Evolutionary conservation across 179 eudicot genomes (phyloP), one percentile per base, ranked within the genome.

Genomic region (Silene noctiflora): DNA sequence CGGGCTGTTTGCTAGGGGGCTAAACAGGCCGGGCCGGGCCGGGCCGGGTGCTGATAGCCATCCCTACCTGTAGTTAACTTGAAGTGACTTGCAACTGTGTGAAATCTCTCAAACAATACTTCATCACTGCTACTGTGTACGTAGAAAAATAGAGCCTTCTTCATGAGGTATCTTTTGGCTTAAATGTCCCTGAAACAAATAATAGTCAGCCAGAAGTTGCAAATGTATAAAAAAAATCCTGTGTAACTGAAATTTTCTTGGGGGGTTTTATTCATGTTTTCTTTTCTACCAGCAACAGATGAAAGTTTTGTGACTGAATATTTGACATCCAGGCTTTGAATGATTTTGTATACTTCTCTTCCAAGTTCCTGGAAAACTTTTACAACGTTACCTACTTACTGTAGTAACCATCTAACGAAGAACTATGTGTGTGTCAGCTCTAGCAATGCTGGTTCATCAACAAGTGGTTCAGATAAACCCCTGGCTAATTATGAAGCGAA

Each of bases 401-500:
- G 58, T 51, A 22, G 42, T 35, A 75, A 72, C 35, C 71, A 68
- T 73, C 79, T 77, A 29, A 75, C 65, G 58, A 16, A 51, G 53
- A 48, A 53, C 20, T 25, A 12, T 51, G 70, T 39, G 11, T 76
- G 75, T 87, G 75, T 83, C 94, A 82, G 94, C 73, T 73, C 74
- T 25, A 73, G 61, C 74, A 82, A 78, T 75, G 78, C 77, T 80
- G 91, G 91, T 80, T 89, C 88, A 83, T 84, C 86, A 60, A 76
- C 83, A 51, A 60, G 85, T 75, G 82, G 79, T 77, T 83, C 84
- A 74, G 90, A 78, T 65, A 87, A 77, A 75, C 82, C 88, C 79
- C 74, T 55, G 44, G 76, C 81, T 60, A 80, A 88, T 69, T 95
- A 95, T 63, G 98, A 93, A 86, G 89, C 80, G 71, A 93, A 87